These are phyloP conservation scores for Fusarium sulawesiense DNA, from an alignment of 2,329 filamentous ascomycete genomes.

Conservation along the genomic window DNA sequence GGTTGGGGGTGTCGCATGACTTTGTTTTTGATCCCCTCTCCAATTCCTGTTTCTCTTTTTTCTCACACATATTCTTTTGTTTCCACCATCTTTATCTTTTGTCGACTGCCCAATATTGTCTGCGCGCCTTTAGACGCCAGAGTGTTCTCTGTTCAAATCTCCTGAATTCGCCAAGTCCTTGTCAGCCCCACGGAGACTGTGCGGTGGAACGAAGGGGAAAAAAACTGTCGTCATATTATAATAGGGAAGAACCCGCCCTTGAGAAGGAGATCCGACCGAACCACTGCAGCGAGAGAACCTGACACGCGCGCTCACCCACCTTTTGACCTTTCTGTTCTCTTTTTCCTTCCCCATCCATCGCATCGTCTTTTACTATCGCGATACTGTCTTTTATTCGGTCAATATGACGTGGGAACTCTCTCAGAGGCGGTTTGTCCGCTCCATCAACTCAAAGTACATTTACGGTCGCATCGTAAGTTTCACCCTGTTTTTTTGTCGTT, in stretches of 20 bases:
- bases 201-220: background rate
- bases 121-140: background rate
- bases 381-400: background rate
- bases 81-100: background rate
- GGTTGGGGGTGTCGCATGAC: constrained; percentile 37
- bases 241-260: constrained; percentile 24
- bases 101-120: background rate
- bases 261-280: background rate
- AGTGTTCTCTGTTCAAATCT: background rate
- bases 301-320: background rate
- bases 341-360: background rate
- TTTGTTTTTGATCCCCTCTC: constrained; percentile 13
- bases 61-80: background rate
- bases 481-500: constrained; percentile 19
- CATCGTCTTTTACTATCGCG: constrained; percentile 18
- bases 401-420: constrained; percentile 41
- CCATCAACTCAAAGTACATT: constrained; percentile 42
- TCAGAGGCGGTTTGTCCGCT: constrained; percentile 39
- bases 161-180: constrained; percentile 26
- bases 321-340: constrained; percentile 15
- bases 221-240: constrained; percentile 35
- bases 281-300: constrained; percentile 4
- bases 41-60: background rate
- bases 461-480: constrained; percentile 40
- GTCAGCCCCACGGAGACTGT: constrained; percentile 20